Evolutionary conservation across 805 yeast species (phyloP).

Genomic region (Nakazawaea pomicola): DNA sequence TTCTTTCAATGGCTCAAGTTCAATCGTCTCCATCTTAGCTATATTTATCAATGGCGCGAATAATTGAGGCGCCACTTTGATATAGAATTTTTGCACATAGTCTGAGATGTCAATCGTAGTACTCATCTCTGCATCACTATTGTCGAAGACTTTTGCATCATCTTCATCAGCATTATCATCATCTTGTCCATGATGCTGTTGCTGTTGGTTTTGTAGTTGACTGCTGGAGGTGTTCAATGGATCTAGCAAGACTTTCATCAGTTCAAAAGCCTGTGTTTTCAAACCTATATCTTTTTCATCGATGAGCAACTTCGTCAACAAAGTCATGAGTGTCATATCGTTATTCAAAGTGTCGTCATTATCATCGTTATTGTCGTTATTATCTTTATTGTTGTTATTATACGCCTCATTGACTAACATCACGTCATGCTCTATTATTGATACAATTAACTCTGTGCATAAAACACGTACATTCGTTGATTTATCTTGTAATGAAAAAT

Average conservation of each 20-base stretch:
- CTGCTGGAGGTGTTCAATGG: slow-evolving; percentile 29
- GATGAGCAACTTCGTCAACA: slow-evolving; percentile 54
- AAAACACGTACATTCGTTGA: slow-evolving; percentile 48
- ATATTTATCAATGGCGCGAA: slow-evolving; percentile 24
- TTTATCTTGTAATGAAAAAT: slow-evolving; percentile 61
- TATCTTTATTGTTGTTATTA: neutral
- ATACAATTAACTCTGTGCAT: slow-evolving; percentile 76
- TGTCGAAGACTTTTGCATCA: slow-evolving; percentile 1
- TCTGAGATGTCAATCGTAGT: slow-evolving; percentile 8
- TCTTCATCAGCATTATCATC: slow-evolving; percentile 14
- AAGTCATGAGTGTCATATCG: slow-evolving; percentile 54
- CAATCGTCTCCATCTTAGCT: slow-evolving; percentile 5
- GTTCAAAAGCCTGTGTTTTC: slow-evolving; percentile 80
- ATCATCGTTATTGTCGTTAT: neutral
- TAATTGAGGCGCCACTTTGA: slow-evolving; percentile 29
- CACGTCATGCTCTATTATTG: slow-evolving; percentile 82
- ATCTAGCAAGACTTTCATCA: slow-evolving; percentile 68
- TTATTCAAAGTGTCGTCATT: slow-evolving; percentile 29
- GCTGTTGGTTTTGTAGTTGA: neutral
- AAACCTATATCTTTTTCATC: slow-evolving; percentile 66
- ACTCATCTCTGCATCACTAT: slow-evolving; percentile 5
- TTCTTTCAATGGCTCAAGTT: slow-evolving; percentile 9
- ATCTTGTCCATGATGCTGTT: neutral
- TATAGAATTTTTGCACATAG: slow-evolving; percentile 59
- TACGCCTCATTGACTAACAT: slow-evolving; percentile 39